A percentile compares a stretch with the other conserved stretches of the same genome.
phyloP scores from a whole-genome alignment of 129 eudicot genomes.

The Lactuca saligna region DNA sequence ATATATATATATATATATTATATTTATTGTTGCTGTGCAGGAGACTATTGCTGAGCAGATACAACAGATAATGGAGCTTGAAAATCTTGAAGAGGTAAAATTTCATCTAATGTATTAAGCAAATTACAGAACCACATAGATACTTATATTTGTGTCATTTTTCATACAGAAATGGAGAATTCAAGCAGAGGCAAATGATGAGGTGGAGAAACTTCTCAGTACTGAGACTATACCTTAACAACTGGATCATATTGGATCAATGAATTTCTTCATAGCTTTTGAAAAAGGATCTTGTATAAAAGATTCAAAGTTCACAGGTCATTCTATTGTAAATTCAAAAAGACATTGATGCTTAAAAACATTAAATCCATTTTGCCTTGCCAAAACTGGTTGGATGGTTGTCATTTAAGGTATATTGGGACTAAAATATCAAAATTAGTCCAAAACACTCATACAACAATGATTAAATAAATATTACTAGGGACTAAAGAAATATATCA shows the following conservation, averaged over 20 bases:
- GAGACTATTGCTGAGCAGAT: constrained; percentile 87
- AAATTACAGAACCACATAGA: background rate
- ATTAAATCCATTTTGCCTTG: background rate
- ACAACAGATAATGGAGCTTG: constrained; percentile 93
- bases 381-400: background rate
- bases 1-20: background rate
- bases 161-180: constrained; percentile 74
- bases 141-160: background rate
- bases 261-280: too few species aligned
- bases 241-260: too few species aligned
- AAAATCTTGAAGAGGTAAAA: constrained; percentile 94
- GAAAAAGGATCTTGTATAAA: constrained; percentile 6
- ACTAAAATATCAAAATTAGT: constrained; percentile 10
- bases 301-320: background rate
- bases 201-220: constrained; percentile 87
- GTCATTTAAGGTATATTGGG: background rate
- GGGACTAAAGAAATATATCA: background rate
- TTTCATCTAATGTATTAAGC: constrained; percentile 13
- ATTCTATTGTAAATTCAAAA: constrained; percentile 23
- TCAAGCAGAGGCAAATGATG: constrained; percentile 98
- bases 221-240: constrained; percentile 52
- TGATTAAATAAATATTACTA: background rate
- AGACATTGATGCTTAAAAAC: constrained; percentile 22
- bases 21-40: constrained; percentile 39
- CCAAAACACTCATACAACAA: background rate